phyloP scores from a whole-genome alignment of 2,329 filamentous ascomycete species.

The Ophiobolus disseminans region DNA sequence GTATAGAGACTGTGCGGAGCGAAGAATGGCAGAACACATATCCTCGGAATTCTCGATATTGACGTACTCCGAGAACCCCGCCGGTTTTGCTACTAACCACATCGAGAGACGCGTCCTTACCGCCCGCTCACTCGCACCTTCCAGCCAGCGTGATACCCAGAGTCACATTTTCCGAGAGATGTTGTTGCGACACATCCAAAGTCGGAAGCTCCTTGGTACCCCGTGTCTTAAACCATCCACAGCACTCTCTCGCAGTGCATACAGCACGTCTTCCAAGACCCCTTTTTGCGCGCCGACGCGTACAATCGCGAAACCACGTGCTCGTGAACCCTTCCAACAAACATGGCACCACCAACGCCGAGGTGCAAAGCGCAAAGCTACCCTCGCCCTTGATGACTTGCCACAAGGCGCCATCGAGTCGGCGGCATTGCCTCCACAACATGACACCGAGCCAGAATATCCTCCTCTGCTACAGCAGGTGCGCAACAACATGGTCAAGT shows the following conservation, averaged over 20 bases:
- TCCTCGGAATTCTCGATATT: slow-evolving; percentile 18
- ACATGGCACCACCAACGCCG: slow-evolving; percentile 36
- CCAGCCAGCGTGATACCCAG: slow-evolving; percentile 2
- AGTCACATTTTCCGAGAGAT: slow-evolving; percentile 19
- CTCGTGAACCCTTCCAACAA: slow-evolving; percentile 7
- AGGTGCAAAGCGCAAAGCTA: slow-evolving; percentile 52
- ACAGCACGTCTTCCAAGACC: background rate
- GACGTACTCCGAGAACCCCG: slow-evolving; percentile 33
- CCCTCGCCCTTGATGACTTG: slow-evolving; percentile 52
- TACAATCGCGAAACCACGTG: slow-evolving; percentile 40
- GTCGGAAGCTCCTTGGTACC: slow-evolving; percentile 9
- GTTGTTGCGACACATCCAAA: slow-evolving; percentile 19
- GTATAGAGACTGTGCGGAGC: slow-evolving; percentile 9
- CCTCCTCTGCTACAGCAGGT: slow-evolving; percentile 90
- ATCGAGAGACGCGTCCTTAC: slow-evolving; percentile 32
- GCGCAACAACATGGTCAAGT: slow-evolving; percentile 86
- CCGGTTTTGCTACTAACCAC: slow-evolving; percentile 22
- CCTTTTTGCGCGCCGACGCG: slow-evolving; percentile 30
- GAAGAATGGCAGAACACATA: slow-evolving; percentile 8
- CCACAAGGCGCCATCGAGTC: slow-evolving; percentile 63
- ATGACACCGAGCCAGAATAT: slow-evolving; percentile 66
- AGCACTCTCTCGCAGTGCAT: background rate
- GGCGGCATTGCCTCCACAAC: slow-evolving; percentile 49
- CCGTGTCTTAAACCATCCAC: background rate
- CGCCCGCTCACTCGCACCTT: slow-evolving; percentile 8